A percentile compares a stretch with the other conserved stretches of the same genome.
phyloP scores from a whole-genome alignment of 805 yeast genomes.

The Zygosaccharomyces rouxii region DNA sequence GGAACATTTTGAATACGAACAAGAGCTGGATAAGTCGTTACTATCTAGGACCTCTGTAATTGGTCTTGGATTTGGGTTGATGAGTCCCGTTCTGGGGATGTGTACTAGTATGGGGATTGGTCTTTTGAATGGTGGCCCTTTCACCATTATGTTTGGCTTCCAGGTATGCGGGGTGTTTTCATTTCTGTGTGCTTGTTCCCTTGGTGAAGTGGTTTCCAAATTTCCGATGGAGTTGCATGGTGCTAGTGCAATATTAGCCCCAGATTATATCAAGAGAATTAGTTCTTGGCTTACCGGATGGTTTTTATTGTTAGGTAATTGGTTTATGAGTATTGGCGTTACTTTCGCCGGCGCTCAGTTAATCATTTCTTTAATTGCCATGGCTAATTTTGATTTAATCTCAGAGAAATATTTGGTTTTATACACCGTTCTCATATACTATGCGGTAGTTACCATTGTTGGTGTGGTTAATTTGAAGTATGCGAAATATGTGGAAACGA shows the following conservation, averaged over 20 bases:
- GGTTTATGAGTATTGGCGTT: slow-evolving; percentile 72
- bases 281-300: slow-evolving; percentile 79
- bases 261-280: slow-evolving; percentile 49
- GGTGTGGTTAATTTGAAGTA: slow-evolving; percentile 61
- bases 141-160: slow-evolving; percentile 75
- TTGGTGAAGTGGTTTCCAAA: slow-evolving; percentile 73
- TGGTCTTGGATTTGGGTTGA: slow-evolving; percentile 73
- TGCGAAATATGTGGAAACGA: slow-evolving; percentile 54
- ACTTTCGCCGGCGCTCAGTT: slow-evolving; percentile 75
- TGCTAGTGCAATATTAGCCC: slow-evolving; percentile 66
- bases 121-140: slow-evolving; percentile 70
- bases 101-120: slow-evolving; percentile 70
- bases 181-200: slow-evolving; percentile 59
- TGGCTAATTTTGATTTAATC: slow-evolving; percentile 50
- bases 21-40: slow-evolving; percentile 57
- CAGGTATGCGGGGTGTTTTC: slow-evolving; percentile 59
- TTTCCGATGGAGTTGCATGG: slow-evolving; percentile 77
- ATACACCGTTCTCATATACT: slow-evolving; percentile 54
- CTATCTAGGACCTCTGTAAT: slow-evolving; percentile 65
- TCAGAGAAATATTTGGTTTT: slow-evolving; percentile 47
- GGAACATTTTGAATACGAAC: slow-evolving; percentile 71
- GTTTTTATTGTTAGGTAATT: slow-evolving; percentile 67
- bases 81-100: slow-evolving; percentile 80
- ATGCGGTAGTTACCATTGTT: slow-evolving; percentile 51
- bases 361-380: slow-evolving; percentile 60